Evolutionary conservation across 2,329 filamentous ascomycete genomes (phyloP).

Genomic region (Colletotrichum sp.): DNA sequence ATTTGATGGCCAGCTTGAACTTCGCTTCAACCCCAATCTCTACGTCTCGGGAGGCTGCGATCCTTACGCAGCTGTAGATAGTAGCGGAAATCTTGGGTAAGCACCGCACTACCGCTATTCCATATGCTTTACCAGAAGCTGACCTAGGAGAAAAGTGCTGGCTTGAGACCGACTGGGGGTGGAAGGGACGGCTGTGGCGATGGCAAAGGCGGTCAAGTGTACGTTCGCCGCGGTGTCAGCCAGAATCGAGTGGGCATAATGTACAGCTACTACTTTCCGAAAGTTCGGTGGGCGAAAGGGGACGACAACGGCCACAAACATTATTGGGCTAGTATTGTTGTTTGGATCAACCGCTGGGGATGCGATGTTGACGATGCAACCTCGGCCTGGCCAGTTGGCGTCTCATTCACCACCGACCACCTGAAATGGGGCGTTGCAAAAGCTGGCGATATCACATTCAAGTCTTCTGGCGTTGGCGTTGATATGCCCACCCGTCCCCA

Average conservation of each 20-base stretch:
- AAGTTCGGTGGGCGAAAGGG: neutral
- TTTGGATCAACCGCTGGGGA: neutral
- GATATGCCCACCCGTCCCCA: neutral
- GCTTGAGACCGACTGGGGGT: neutral
- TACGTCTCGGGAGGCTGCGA: neutral
- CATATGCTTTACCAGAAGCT: neutral
- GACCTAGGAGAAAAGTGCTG: neutral
- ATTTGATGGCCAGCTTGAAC: neutral
- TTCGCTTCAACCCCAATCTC: neutral
- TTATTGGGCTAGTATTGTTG: neutral
- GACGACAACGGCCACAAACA: neutral
- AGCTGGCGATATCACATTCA: neutral
- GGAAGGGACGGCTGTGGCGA: neutral
- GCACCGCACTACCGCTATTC: neutral
- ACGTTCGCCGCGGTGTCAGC: neutral
- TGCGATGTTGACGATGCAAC: neutral
- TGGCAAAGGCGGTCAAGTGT: neutral
- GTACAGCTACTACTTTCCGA: neutral
- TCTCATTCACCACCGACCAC: neutral
- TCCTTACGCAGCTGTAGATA: neutral
- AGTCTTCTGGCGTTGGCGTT: neutral
- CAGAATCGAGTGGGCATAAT: neutral
- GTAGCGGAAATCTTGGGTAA: neutral
- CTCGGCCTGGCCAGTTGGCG: neutral
- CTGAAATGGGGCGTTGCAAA: neutral